Percentiles rank a stretch among this genome's conserved stretches.
phyloP scores from a whole-genome alignment of 169 alveolate species.

The Plasmodium gaboni region DNA sequence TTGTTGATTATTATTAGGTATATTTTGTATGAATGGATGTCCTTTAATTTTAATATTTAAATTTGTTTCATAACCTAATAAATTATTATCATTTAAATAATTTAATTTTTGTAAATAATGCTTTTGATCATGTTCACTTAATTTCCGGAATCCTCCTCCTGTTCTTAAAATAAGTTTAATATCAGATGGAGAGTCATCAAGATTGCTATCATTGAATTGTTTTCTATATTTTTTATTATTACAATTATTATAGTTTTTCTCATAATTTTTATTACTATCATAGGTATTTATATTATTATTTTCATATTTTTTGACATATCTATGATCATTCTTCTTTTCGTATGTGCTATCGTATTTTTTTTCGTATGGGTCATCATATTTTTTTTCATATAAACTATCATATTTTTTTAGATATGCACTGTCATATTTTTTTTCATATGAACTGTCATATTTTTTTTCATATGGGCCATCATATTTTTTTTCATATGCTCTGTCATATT shows the following conservation, averaged over 20 bases:
- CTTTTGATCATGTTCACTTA: constrained; percentile 57
- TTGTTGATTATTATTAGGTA: constrained; percentile 16
- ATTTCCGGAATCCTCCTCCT: constrained; percentile 67
- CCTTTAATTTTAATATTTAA: constrained; percentile 70
- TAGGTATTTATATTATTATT: neutral
- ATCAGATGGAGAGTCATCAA: constrained; percentile 43
- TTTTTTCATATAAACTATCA: constrained; percentile 35
- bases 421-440: too few relatives aligned
- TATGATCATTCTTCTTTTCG: neutral
- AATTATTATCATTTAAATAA: constrained; percentile 65
- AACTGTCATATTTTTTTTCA: too few relatives aligned
- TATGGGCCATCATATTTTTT: too few relatives aligned
- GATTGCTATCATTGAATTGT: constrained; percentile 29
- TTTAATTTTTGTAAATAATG: constrained; percentile 70
- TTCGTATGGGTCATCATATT: constrained; percentile 22
- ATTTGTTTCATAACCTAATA: constrained; percentile 71
- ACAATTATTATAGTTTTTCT: neutral
- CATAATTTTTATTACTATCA: neutral
- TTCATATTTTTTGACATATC: neutral
- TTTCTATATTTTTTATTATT: constrained; percentile 5
- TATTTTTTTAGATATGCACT: too few relatives aligned
- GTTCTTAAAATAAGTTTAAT: constrained; percentile 64
- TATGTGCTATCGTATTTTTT: constrained; percentile 3
- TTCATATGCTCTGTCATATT: too few relatives aligned
- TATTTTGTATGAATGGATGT: constrained; percentile 56